Conservation (phyloP, 1,139 yeast species). For the Saccharomyces hybrid region DNA sequence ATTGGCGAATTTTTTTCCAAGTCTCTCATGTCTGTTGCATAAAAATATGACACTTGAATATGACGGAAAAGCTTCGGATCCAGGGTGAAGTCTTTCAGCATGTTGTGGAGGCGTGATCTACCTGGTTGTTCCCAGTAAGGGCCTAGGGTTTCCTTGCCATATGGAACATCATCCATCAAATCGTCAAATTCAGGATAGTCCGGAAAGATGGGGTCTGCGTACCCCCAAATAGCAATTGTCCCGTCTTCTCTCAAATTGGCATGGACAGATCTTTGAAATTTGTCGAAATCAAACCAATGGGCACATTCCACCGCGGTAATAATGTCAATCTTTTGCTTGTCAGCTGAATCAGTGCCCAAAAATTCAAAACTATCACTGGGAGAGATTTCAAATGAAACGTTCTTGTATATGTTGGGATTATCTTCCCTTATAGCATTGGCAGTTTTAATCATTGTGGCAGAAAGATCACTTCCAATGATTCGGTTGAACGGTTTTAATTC, state of each 20-base stretch:
- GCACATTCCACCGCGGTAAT: conserved; percentile 69
- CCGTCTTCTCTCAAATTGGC: conserved; percentile 52
- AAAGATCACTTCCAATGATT: conserved; percentile 61
- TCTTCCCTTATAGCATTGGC: conserved; percentile 31
- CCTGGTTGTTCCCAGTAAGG: conserved; percentile 72
- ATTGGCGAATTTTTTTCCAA: conserved; percentile 1
- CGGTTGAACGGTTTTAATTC: conserved; percentile 32
- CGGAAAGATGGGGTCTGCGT: conserved; percentile 54
- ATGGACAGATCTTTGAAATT: conserved; percentile 45
- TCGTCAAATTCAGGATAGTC: conserved; percentile 34
- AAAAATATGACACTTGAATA: conserved; percentile 36
- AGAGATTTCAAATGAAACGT: conserved; percentile 23
- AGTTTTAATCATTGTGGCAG: conserved; percentile 50
- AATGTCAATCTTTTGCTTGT: conserved; percentile 41
- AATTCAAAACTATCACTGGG: conserved; percentile 32
- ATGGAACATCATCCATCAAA: conserved; percentile 32
- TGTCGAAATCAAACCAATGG: conserved; percentile 61
- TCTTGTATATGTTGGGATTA: neutral
- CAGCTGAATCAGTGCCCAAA: conserved; percentile 11
- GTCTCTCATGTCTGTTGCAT: conserved; percentile 30
- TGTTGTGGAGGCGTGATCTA: conserved; percentile 41
- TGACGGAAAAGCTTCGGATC: conserved; percentile 38
- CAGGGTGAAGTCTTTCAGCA: conserved; percentile 38
- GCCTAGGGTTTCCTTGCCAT: conserved; percentile 47
- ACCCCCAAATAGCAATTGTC: conserved; percentile 70